These are phyloP conservation scores for Penicillium samsonianum DNA, from an alignment of 495 filamentous ascomycete genomes.

Conservation along the genomic window DNA sequence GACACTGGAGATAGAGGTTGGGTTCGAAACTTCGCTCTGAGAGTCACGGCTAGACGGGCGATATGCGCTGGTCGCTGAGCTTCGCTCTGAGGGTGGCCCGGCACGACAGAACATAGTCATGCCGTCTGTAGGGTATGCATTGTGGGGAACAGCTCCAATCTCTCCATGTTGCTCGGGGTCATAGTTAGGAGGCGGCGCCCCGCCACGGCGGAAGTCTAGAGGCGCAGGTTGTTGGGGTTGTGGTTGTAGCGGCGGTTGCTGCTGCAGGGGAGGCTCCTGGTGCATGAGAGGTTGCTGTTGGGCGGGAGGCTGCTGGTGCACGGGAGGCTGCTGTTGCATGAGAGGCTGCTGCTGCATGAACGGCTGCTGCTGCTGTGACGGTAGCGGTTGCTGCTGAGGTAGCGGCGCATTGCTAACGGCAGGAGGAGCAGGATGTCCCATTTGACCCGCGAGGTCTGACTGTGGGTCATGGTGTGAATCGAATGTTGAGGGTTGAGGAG, in stretches of 20 bases:
- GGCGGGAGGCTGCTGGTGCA: conserved; percentile 6
- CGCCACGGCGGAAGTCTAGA: conserved; percentile 52
- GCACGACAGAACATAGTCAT: conserved; percentile 99
- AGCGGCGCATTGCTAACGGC: conserved; percentile 42
- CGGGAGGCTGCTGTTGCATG: background rate
- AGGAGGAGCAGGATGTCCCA: conserved; percentile 55
- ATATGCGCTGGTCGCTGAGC: conserved; percentile 70
- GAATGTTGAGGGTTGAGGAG: conserved; percentile 81
- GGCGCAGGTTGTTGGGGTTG: conserved; percentile 41
- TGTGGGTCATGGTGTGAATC: conserved; percentile 88
- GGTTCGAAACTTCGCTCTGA: conserved; percentile 87
- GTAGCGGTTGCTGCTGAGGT: conserved; percentile 10
- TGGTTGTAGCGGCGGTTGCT: background rate
- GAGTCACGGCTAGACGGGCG: conserved; percentile 87
- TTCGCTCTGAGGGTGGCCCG: conserved; percentile 80
- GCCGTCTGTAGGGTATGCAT: conserved; percentile 92
- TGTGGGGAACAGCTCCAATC: conserved; percentile 75
- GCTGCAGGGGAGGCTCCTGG: background rate
- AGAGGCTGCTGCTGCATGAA: conserved; percentile 5
- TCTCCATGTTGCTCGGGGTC: conserved; percentile 62
- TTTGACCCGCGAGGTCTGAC: conserved; percentile 62
- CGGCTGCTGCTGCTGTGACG: conserved; percentile 9
- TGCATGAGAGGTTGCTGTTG: background rate
- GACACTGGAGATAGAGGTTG: conserved; percentile 86
- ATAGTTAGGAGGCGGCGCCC: conserved; percentile 50